Conservation (phyloP, 2,329 filamentous ascomycete species). For the Ascomycota sp. region DNA sequence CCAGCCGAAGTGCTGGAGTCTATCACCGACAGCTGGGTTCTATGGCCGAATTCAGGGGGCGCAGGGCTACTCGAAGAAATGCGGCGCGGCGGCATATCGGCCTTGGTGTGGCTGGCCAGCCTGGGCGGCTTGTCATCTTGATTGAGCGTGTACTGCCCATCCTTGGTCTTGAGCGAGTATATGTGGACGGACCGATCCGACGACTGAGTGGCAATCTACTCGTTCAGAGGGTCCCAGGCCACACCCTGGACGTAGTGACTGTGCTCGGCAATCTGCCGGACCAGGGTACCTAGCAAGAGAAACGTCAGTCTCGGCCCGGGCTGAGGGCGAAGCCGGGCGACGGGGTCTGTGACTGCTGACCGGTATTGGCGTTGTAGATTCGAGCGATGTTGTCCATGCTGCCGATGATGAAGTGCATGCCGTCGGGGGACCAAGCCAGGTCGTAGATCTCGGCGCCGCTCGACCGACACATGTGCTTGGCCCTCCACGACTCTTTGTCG, state of each 20-base stretch:
- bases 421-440: slow-evolving; percentile 95
- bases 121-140: slow-evolving; percentile 49
- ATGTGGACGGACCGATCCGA: slow-evolving; percentile 96
- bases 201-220: slow-evolving; percentile 93
- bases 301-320: slow-evolving; percentile 1
- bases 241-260: slow-evolving; percentile 97
- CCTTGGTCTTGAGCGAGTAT: slow-evolving; percentile 87
- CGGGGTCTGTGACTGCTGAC: slow-evolving; percentile 21
- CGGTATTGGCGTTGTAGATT: slow-evolving; percentile 85
- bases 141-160: slow-evolving; percentile 71
- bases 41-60: slow-evolving; percentile 54
- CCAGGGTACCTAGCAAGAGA: slow-evolving; percentile 27
- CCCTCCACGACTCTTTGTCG: slow-evolving; percentile 90
- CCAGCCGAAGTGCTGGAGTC: slow-evolving; percentile 36
- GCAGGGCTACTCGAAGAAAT: slow-evolving; percentile 85
- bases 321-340: slow-evolving; percentile 1
- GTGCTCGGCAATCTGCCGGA: slow-evolving; percentile 89
- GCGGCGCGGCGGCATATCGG: slow-evolving; percentile 76
- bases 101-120: slow-evolving; percentile 54
- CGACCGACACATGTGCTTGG: slow-evolving; percentile 93
- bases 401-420: slow-evolving; percentile 84
- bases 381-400: slow-evolving; percentile 98
- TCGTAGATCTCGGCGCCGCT: slow-evolving; percentile 94
- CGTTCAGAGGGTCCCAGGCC: slow-evolving; percentile 92
- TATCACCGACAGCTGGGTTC: slow-evolving; percentile 36